Percentiles rank a stretch among this genome's conserved stretches.
phyloP scores from a whole-genome alignment of 176 grass and related monocot species.

The Dendrocalamus sinicus region DNA sequence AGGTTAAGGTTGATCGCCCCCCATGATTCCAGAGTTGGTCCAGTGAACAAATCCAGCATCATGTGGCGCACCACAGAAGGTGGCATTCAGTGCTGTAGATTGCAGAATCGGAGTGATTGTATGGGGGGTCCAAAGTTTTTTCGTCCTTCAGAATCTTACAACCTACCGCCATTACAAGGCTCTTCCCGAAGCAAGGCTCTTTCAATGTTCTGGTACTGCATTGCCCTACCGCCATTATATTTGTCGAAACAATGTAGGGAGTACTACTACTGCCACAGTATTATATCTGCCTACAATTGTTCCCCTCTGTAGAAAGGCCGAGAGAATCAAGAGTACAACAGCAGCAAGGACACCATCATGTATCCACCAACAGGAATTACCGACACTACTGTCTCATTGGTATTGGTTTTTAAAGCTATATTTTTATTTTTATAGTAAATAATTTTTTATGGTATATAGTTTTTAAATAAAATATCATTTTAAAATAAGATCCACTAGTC shows the following conservation, averaged over 20 bases:
- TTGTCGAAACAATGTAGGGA: background rate
- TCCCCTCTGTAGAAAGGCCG: background rate
- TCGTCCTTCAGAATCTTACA: background rate
- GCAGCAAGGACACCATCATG: background rate
- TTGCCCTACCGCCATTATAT: slow-evolving; percentile 23
- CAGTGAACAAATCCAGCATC: background rate
- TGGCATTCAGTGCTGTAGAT: background rate
- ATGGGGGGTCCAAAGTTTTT: background rate
- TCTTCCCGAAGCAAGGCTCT: slow-evolving; percentile 1
- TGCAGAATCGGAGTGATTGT: background rate
- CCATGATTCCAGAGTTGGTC: slow-evolving; percentile 18
- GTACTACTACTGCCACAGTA: background rate
- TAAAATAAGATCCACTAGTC: too few species aligned
- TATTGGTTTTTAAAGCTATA: too few species aligned
- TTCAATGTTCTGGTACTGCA: slow-evolving; percentile 2
- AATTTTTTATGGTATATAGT: background rate
- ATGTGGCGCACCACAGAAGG: background rate
- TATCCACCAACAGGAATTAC: background rate
- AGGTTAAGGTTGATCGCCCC: too few species aligned
- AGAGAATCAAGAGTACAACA: background rate
- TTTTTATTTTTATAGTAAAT: too few species aligned
- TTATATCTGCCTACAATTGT: background rate
- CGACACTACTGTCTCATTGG: background rate
- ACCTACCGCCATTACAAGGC: background rate
- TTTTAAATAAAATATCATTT: too few species aligned